Evolutionary conservation across 768 basidiomycete species (phyloP).

Genomic region (Mycena olivaceomarginata): DNA sequence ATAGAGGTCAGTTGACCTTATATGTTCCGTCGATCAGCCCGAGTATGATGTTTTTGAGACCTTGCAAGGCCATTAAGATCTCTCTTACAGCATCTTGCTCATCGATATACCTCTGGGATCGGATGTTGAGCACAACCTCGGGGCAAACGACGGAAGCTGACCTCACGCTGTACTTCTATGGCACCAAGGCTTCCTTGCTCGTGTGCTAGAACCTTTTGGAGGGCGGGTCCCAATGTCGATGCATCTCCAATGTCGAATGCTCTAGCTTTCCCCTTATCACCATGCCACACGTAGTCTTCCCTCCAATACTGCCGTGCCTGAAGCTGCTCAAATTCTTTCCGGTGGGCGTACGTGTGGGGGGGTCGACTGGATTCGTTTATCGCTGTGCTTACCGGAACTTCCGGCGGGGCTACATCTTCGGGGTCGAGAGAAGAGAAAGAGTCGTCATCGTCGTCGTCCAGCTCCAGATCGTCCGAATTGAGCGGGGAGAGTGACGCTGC

Average conservation of each 20-base stretch:
- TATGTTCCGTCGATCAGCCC: conserved; percentile 57
- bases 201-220: conserved; percentile 59
- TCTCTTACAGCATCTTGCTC: conserved; percentile 89
- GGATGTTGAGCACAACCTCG: background rate
- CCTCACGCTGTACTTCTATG: conserved; percentile 66
- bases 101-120: conserved; percentile 76
- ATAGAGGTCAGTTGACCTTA: conserved; percentile 49
- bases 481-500: conserved; percentile 79
- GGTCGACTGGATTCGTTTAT: conserved; percentile 41
- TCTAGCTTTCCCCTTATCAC: conserved; percentile 60
- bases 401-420: conserved; percentile 38
- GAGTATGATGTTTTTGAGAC: conserved; percentile 77
- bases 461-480: conserved; percentile 72
- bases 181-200: conserved; percentile 59
- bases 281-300: conserved; percentile 70
- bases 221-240: conserved; percentile 79
- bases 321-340: conserved; percentile 78
- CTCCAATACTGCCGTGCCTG: conserved; percentile 85
- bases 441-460: conserved; percentile 62
- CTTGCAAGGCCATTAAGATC: conserved; percentile 85
- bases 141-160: conserved; percentile 41
- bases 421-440: conserved; percentile 52
- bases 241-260: conserved; percentile 81
- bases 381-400: conserved; percentile 18
- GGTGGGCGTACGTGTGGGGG: conserved; percentile 64